phyloP scores from a whole-genome alignment of 2,329 filamentous ascomycete species.

The Endoconidiophora laricicola region DNA sequence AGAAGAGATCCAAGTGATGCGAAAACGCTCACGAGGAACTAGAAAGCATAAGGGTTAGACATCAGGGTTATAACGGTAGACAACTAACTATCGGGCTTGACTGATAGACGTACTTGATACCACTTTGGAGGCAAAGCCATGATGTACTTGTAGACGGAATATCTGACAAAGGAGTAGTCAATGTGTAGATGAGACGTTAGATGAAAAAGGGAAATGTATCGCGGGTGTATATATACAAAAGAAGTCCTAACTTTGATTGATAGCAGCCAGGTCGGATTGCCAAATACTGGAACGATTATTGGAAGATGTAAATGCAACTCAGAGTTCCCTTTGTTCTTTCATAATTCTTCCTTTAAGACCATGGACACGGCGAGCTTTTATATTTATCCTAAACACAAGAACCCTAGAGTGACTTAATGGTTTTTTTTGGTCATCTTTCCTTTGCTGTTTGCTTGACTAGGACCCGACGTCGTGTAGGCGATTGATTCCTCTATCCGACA shows the following conservation, averaged over 20 bases:
- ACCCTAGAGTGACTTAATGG: background rate
- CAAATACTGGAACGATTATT: too few species aligned
- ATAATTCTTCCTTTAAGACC: too few species aligned
- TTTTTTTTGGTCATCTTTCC: too few species aligned
- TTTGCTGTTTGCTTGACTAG: too few species aligned
- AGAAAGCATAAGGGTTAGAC: conserved; percentile 1
- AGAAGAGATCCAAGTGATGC: conserved; percentile 38
- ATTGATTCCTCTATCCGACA: too few species aligned
- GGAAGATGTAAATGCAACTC: too few species aligned
- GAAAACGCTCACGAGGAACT: conserved; percentile 37
- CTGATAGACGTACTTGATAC: conserved; percentile 18
- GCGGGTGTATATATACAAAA: background rate
- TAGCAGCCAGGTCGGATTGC: too few species aligned
- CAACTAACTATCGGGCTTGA: background rate
- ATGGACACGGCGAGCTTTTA: background rate
- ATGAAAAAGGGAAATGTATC: background rate
- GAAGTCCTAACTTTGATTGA: too few species aligned
- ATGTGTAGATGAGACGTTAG: background rate
- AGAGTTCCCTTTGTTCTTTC: too few species aligned
- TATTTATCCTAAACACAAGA: background rate
- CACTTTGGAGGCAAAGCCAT: conserved; percentile 29
- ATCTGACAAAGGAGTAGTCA: background rate
- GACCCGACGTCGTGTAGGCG: too few species aligned
- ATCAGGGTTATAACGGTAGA: background rate
- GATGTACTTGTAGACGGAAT: conserved; percentile 5